Conservation (phyloP, 208 protist species). For the Angomonas deanei region DNA sequence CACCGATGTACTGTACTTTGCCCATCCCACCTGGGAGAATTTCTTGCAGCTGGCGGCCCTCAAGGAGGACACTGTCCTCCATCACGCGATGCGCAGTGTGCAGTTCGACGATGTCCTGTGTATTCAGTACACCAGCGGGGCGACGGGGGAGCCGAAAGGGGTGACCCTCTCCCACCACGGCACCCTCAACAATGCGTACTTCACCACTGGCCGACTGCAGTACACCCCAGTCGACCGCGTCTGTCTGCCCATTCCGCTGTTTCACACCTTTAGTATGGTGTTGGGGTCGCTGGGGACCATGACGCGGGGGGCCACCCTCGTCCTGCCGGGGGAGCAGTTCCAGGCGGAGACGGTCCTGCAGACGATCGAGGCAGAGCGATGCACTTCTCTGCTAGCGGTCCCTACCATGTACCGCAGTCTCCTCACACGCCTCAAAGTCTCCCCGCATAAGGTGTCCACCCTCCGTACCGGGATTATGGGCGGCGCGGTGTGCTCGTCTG, state of each 20-base stretch:
- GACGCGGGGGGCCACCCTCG: background rate
- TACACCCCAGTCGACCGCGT: background rate
- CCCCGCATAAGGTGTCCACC: background rate
- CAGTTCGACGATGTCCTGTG: background rate
- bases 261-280: constrained; percentile 4
- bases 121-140: background rate
- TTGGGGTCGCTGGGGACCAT: background rate
- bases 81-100: background rate
- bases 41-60: background rate
- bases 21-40: background rate
- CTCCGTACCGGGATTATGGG: background rate
- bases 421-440: background rate
- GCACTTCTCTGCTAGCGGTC: background rate
- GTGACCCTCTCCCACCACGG: background rate
- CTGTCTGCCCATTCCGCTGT: background rate
- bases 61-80: background rate
- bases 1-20: background rate
- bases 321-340: background rate
- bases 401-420: background rate
- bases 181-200: constrained; percentile 1
- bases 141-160: background rate
- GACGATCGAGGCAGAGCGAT: background rate
- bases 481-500: background rate
- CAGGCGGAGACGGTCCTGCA: background rate
- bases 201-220: background rate